These are phyloP conservation scores for Cyclotella baltica DNA, from an alignment of 108 stramenopile genomes.

Conservation along the genomic window DNA sequence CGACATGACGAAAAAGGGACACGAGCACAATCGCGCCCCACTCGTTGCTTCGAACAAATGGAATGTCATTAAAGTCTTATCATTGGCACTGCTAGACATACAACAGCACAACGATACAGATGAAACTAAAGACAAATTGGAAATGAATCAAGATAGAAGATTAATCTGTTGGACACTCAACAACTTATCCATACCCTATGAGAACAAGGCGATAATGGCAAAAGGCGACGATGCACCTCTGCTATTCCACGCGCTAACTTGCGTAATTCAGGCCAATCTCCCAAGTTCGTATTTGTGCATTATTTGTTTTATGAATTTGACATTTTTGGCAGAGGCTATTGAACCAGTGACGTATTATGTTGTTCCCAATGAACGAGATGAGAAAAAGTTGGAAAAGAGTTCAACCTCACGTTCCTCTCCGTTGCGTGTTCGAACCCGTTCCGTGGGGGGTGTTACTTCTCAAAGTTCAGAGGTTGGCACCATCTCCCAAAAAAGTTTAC, in stretches of 20 bases:
- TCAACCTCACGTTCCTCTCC: background rate
- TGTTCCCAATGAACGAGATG: background rate
- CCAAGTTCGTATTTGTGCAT: constrained; percentile 55
- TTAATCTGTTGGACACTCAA: constrained; percentile 62
- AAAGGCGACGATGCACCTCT: constrained; percentile 12
- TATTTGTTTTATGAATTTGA: constrained; percentile 59
- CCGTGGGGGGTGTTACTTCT: background rate
- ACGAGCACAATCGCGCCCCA: constrained; percentile 48
- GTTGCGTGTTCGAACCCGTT: constrained; percentile 7
- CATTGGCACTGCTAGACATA: constrained; percentile 24
- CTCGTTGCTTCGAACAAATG: constrained; percentile 31
- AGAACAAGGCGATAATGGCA: constrained; percentile 55
- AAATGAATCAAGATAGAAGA: constrained; percentile 45
- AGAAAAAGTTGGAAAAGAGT: background rate
- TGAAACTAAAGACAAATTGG: constrained; percentile 10
- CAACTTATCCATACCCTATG: constrained; percentile 59
- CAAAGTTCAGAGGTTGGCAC: background rate
- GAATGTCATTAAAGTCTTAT: constrained; percentile 36
- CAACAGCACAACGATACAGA: background rate
- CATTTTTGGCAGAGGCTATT: constrained; percentile 49
- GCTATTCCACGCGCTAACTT: constrained; percentile 37
- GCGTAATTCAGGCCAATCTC: constrained; percentile 27
- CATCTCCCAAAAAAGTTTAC: background rate
- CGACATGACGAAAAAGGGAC: constrained; percentile 41
- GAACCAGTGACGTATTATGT: constrained; percentile 10